Evolutionary conservation across 495 filamentous ascomycete species (phyloP).

Genomic region (Entonaema liquescens): DNA sequence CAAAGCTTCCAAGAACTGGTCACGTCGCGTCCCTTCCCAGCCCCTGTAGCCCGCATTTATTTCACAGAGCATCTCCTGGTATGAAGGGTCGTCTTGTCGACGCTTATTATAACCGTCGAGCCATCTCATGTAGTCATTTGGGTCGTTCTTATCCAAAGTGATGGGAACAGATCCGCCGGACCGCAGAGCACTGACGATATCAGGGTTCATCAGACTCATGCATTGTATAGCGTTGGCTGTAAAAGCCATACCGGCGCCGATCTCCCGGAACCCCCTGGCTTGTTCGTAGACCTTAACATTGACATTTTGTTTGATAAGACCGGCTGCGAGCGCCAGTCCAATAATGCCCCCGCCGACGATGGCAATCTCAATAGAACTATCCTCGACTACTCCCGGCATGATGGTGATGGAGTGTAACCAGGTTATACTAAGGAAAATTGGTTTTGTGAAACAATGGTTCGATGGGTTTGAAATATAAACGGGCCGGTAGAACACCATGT

Average conservation of each 20-base stretch:
- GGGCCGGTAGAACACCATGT: not conserved
- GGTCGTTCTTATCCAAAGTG: constrained; percentile 45
- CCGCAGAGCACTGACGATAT: constrained; percentile 54
- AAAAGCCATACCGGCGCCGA: constrained; percentile 66
- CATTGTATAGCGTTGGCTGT: constrained; percentile 63
- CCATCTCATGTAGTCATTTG: constrained; percentile 43
- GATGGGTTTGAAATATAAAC: not conserved
- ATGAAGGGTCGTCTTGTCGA: constrained; percentile 24
- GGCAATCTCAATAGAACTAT: constrained; percentile 43
- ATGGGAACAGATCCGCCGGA: constrained; percentile 54
- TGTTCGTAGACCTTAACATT: constrained; percentile 61
- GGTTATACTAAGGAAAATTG: not conserved
- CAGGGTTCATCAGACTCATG: constrained; percentile 58
- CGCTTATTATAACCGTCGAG: constrained; percentile 37
- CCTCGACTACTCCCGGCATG: constrained; percentile 23
- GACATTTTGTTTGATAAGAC: constrained; percentile 49
- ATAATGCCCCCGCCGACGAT: constrained; percentile 59
- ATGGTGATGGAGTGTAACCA: not conserved
- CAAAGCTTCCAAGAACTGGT: constrained; percentile 60
- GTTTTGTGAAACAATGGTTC: not conserved
- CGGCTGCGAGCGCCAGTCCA: constrained; percentile 51
- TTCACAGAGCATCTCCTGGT: constrained; percentile 32
- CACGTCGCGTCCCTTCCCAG: constrained; percentile 55
- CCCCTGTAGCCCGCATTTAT: constrained; percentile 35
- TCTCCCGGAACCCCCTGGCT: constrained; percentile 56